Conservation (phyloP, 129 eudicot species). For the Cynara cardunculus region DNA sequence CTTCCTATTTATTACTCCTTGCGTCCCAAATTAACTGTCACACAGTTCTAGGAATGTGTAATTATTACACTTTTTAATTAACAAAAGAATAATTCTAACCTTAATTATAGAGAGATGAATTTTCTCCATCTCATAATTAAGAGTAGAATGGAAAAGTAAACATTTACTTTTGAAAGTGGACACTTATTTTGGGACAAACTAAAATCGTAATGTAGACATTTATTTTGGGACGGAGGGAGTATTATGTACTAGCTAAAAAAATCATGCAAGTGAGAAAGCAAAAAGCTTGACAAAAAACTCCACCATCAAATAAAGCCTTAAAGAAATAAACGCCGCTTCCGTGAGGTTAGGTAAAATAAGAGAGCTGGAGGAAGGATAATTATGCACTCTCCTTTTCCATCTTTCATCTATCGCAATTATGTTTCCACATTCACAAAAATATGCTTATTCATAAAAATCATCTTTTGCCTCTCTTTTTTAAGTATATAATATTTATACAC, state of each 20-base stretch:
- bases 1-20: background rate
- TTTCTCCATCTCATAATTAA: too few relatives aligned
- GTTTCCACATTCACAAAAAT: background rate
- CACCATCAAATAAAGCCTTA: background rate
- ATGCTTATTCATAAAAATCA: background rate
- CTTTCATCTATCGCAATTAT: background rate
- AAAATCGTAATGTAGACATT: too few relatives aligned
- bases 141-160: too few relatives aligned
- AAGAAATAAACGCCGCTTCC: background rate
- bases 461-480: background rate
- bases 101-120: too few relatives aligned
- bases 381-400: background rate
- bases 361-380: background rate
- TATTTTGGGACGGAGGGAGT: too few relatives aligned
- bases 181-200: too few relatives aligned
- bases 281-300: background rate
- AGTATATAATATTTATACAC: background rate
- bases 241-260: background rate
- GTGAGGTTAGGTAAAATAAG: background rate
- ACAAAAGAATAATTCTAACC: too few relatives aligned
- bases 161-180: too few relatives aligned
- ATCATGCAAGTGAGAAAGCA: background rate
- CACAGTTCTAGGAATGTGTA: too few relatives aligned
- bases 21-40: too few relatives aligned
- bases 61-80: too few relatives aligned